These are phyloP conservation scores for Umbelopsis vinacea DNA, from an alignment of 192 early-diverging fungal species.

Conservation along the genomic window DNA sequence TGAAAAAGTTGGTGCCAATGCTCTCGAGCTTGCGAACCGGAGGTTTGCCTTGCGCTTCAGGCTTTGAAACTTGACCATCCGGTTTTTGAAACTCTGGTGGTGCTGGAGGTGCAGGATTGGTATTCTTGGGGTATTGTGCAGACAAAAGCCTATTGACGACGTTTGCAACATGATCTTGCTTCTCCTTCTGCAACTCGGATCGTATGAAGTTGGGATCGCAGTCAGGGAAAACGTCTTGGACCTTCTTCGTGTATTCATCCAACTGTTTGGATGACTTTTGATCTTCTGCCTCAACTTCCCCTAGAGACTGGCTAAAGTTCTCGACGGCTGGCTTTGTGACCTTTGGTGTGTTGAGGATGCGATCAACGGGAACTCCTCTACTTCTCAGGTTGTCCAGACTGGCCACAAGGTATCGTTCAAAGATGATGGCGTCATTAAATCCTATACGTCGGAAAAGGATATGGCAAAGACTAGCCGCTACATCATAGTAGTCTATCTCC, in stretches of 20 bases:
- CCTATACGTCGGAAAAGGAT: conserved; percentile 69
- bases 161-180: conserved; percentile 51
- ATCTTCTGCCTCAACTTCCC: not conserved
- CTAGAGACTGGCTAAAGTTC: conserved; percentile 24
- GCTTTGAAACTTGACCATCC: not conserved
- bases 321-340: not conserved
- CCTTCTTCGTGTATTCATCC: conserved; percentile 38
- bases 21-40: not conserved
- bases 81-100: not conserved
- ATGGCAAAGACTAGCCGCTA: conserved; percentile 70
- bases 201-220: conserved; percentile 62
- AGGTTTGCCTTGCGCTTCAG: not conserved
- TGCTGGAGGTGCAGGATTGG: not conserved
- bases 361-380: conserved; percentile 67
- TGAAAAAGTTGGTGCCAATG: not conserved
- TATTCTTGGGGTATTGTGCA: conserved; percentile 44
- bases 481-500: conserved; percentile 82
- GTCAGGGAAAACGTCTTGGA: conserved; percentile 68
- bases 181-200: conserved; percentile 53
- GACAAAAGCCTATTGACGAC: conserved; percentile 67
- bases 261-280: conserved; percentile 32
- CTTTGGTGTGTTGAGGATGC: conserved; percentile 54
- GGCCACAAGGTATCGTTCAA: conserved; percentile 74
- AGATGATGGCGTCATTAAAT: conserved; percentile 79
- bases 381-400: conserved; percentile 66